Conservation (phyloP, 169 alveolate genomes). For the Babesia microti region DNA sequence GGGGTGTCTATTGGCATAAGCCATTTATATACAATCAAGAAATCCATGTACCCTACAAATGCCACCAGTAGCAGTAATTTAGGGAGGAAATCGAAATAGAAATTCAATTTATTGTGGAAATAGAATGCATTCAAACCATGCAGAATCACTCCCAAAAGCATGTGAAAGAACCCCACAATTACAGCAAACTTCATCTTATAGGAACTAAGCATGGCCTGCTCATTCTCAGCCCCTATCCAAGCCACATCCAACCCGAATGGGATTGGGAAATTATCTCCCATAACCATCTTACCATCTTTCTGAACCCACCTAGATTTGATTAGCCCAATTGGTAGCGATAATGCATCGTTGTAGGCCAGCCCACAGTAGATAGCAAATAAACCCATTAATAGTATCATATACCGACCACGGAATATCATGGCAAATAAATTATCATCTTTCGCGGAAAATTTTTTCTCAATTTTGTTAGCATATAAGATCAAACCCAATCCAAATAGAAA, state of each 20-base stretch:
- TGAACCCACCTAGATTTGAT: slow-evolving; percentile 79
- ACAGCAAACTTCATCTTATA: slow-evolving; percentile 98
- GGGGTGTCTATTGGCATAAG: slow-evolving; percentile 67
- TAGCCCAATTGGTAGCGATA: slow-evolving; percentile 85
- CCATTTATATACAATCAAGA: slow-evolving; percentile 90
- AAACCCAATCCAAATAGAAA: slow-evolving; percentile 69
- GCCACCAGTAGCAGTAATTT: slow-evolving; percentile 84
- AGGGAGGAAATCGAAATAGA: slow-evolving; percentile 94
- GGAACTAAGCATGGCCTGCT: slow-evolving; percentile 87
- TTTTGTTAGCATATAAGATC: slow-evolving; percentile 43
- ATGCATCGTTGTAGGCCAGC: slow-evolving; percentile 92
- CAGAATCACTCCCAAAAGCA: slow-evolving; percentile 86
- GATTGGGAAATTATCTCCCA: slow-evolving; percentile 62
- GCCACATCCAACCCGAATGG: slow-evolving; percentile 96
- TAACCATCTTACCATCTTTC: slow-evolving; percentile 16
- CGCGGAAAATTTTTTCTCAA: slow-evolving; percentile 44
- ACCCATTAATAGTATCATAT: slow-evolving; percentile 89
- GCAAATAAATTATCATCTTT: slow-evolving; percentile 52
- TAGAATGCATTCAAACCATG: slow-evolving; percentile 87
- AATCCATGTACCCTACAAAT: slow-evolving; percentile 90
- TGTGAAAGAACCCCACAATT: slow-evolving; percentile 81
- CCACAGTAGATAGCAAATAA: slow-evolving; percentile 90
- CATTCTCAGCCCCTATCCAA: slow-evolving; percentile 94
- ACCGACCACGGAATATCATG: slow-evolving; percentile 72
- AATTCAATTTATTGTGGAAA: slow-evolving; percentile 77